Conservation (phyloP, 257 asterid genomes). For the Solanum tacnaense region DNA sequence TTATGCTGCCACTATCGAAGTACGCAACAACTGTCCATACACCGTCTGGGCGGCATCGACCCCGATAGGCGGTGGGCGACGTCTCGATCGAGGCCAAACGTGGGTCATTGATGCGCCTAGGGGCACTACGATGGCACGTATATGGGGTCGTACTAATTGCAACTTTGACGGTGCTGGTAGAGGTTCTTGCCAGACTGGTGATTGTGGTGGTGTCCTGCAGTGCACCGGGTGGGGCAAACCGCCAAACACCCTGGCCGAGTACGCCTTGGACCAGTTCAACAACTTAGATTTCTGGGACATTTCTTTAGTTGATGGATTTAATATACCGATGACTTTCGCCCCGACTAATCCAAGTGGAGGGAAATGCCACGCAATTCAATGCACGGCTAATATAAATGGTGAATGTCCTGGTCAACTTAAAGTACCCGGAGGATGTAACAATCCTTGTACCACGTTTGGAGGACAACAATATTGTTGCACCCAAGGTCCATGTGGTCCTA, state of each 20-base stretch:
- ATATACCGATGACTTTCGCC: slow-evolving; percentile 41
- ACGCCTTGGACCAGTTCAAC: slow-evolving; percentile 36
- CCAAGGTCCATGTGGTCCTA: slow-evolving; percentile 21
- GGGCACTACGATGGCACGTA: slow-evolving; percentile 17
- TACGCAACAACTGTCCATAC: slow-evolving; percentile 19
- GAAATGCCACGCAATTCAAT: slow-evolving; percentile 23
- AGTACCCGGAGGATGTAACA: slow-evolving; percentile 36
- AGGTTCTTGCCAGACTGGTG: slow-evolving; percentile 54
- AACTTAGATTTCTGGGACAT: slow-evolving; percentile 41
- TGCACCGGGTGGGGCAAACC: slow-evolving; percentile 33
- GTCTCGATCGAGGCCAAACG: slow-evolving; percentile 18
- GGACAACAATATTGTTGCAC: slow-evolving; percentile 31
- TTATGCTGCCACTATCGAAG: slow-evolving; percentile 10
- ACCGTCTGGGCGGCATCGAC: slow-evolving; percentile 27
- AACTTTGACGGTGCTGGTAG: slow-evolving; percentile 34
- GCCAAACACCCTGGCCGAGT: slow-evolving; percentile 47
- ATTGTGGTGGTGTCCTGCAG: slow-evolving; percentile 36
- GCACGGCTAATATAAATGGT: slow-evolving; percentile 27
- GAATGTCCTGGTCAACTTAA: slow-evolving; percentile 33
- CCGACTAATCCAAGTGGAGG: slow-evolving; percentile 25
- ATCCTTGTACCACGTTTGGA: slow-evolving; percentile 32
- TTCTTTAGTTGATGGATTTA: slow-evolving; percentile 46
- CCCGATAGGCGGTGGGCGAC: slow-evolving; percentile 8
- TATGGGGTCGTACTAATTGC: slow-evolving; percentile 71
- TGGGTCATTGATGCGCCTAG: slow-evolving; percentile 21